Conservation (phyloP, 352 stramenopile genomes). For the Pythium pyrilobum region DNA sequence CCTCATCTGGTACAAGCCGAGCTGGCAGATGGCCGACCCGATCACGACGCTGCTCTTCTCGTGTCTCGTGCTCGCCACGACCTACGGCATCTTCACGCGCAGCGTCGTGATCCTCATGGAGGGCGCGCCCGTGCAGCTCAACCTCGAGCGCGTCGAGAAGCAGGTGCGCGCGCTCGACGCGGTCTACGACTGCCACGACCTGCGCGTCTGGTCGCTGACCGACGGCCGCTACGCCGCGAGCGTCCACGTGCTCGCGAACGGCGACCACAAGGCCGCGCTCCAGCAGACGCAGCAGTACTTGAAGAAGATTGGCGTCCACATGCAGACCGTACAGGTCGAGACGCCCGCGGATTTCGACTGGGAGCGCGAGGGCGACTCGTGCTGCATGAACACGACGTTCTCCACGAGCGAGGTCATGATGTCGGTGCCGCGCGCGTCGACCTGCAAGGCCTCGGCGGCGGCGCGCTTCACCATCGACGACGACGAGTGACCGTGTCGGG, state of each 20-base stretch:
- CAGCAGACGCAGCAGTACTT: constrained; percentile 50
- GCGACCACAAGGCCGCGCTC: constrained; percentile 41
- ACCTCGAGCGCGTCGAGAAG: constrained; percentile 53
- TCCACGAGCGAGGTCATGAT: constrained; percentile 60
- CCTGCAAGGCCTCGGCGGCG: constrained; percentile 28
- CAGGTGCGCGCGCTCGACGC: constrained; percentile 48
- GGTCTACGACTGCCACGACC: constrained; percentile 95
- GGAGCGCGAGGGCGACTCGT: constrained; percentile 41
- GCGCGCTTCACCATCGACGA: constrained; percentile 20
- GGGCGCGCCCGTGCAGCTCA: constrained; percentile 73
- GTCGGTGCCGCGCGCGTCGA: constrained; percentile 62
- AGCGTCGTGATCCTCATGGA: constrained; percentile 95
- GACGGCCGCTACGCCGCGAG: constrained; percentile 85
- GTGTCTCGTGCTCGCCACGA: constrained; percentile 92
- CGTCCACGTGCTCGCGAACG: constrained; percentile 87
- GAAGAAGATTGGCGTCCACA: constrained; percentile 43
- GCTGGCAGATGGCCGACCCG: constrained; percentile 94
- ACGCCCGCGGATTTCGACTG: constrained; percentile 47
- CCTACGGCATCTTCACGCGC: constrained; percentile 87
- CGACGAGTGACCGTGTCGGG: constrained; percentile 15
- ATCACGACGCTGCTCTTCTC: constrained; percentile 97
- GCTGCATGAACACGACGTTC: constrained; percentile 32
- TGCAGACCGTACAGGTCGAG: constrained; percentile 70
- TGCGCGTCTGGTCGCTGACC: constrained; percentile 97
- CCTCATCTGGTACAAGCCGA: constrained; percentile 96